Conservation (phyloP, 1,284 basidiomycete genomes). For the Amylostereum areolatum region DNA sequence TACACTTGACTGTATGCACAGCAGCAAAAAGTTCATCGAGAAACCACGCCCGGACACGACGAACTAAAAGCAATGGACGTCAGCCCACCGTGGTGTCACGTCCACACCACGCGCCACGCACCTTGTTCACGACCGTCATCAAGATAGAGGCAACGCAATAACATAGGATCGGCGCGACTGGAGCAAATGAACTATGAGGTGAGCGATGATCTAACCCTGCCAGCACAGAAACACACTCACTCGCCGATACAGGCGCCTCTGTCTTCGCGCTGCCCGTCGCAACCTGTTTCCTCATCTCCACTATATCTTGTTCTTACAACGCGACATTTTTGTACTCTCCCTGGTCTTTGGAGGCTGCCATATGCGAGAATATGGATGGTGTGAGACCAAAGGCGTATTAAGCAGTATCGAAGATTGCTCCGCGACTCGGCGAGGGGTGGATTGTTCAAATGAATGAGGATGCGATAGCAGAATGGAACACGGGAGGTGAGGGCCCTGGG, state of each 20-base stretch:
- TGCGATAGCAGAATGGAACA: too few species aligned
- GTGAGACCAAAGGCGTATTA: too few species aligned
- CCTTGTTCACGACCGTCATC: conserved; percentile 99
- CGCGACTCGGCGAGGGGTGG: too few species aligned
- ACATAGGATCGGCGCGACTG: conserved; percentile 76
- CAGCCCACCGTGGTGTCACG: background rate
- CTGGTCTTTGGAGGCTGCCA: conserved; percentile 9
- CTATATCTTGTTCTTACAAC: conserved; percentile 40
- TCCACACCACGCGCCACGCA: conserved; percentile 25
- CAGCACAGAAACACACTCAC: conserved; percentile 25
- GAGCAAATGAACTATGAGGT: background rate
- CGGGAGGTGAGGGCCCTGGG: too few species aligned
- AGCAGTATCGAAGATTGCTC: too few species aligned
- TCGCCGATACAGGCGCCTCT: conserved; percentile 26
- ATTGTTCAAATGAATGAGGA: too few species aligned
- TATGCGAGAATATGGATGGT: too few species aligned
- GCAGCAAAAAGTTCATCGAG: conserved; percentile 94
- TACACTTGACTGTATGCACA: conserved; percentile 88
- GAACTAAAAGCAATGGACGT: conserved; percentile 46
- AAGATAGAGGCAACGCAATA: conserved; percentile 94
- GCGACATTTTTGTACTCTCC: conserved; percentile 14
- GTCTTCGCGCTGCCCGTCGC: conserved; percentile 44
- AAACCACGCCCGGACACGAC: conserved; percentile 93
- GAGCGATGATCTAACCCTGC: background rate
- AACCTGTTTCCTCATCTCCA: conserved; percentile 56